These are phyloP conservation scores for Margaritispora aquatica DNA, from an alignment of 495 filamentous ascomycete species.

Conservation along the genomic window DNA sequence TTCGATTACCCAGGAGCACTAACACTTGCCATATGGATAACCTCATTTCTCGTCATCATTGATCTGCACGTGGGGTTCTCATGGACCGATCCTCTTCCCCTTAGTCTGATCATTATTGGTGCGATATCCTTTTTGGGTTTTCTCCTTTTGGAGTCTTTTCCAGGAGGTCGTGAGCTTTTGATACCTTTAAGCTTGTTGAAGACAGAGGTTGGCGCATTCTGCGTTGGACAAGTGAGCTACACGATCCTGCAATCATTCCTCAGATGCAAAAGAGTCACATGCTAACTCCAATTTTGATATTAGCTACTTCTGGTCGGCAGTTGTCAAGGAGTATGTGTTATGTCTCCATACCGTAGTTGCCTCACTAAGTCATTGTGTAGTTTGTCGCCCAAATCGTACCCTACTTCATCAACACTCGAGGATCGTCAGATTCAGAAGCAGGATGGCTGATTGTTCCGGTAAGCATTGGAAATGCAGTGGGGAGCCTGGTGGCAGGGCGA, in stretches of 20 bases:
- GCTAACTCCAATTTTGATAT: constrained; percentile 23
- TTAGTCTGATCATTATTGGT: constrained; percentile 12
- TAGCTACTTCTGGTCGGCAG: constrained; percentile 50
- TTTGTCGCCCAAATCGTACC: constrained; percentile 54
- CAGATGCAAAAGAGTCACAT: background rate
- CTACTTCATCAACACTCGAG: constrained; percentile 59
- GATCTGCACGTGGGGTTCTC: constrained; percentile 34
- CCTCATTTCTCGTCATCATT: constrained; percentile 46
- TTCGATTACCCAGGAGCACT: constrained; percentile 35
- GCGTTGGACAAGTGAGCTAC: constrained; percentile 2
- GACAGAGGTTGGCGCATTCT: constrained; percentile 43
- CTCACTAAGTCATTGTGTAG: constrained; percentile 19
- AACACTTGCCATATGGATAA: constrained; percentile 44
- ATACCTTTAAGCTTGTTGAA: constrained; percentile 27
- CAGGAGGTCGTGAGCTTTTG: constrained; percentile 23
- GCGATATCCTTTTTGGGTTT: constrained; percentile 15
- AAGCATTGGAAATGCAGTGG: constrained; percentile 59
- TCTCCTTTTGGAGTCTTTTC: constrained; percentile 23
- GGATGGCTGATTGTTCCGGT: constrained; percentile 57
- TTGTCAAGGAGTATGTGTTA: constrained; percentile 46
- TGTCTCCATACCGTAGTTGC: background rate
- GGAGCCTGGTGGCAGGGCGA: constrained; percentile 40
- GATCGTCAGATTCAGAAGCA: constrained; percentile 47
- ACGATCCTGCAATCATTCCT: background rate
- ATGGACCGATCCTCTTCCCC: constrained; percentile 16